These are phyloP conservation scores for Xerocomus spinulosus DNA, from an alignment of 768 basidiomycete species.

Conservation along the genomic window DNA sequence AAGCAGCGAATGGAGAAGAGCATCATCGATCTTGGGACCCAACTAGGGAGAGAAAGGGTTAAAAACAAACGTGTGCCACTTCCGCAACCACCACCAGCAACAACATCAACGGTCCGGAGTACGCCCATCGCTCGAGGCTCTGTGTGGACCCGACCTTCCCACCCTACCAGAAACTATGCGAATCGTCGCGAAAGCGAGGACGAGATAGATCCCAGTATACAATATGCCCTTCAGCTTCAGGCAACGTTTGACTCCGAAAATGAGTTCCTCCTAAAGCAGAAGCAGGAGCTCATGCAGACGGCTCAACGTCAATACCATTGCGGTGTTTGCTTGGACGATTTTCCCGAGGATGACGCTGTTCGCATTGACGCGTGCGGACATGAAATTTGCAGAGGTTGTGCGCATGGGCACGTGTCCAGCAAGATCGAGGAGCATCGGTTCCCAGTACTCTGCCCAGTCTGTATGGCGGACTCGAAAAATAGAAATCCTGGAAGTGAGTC, in stretches of 20 bases:
- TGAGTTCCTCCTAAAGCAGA: conserved; percentile 30
- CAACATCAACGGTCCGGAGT: not conserved
- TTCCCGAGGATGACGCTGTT: conserved; percentile 41
- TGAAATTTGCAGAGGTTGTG: conserved; percentile 50
- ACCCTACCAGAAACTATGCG: not conserved
- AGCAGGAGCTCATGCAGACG: conserved; percentile 22
- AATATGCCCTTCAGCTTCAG: conserved; percentile 33
- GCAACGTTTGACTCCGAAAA: conserved; percentile 41
- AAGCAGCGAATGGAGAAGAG: conserved; percentile 28
- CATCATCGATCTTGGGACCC: conserved; percentile 9
- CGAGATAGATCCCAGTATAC: conserved; percentile 10
- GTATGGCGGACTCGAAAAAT: conserved; percentile 35
- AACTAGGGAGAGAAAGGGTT: conserved; percentile 10
- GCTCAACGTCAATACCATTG: conserved; percentile 45
- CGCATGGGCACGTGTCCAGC: conserved; percentile 38
- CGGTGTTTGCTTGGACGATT: conserved; percentile 51
- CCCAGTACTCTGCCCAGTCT: conserved; percentile 59
- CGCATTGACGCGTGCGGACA: conserved; percentile 44
- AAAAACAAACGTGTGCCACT: not conserved
- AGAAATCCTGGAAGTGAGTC: conserved; percentile 30
- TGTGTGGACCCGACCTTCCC: not conserved
- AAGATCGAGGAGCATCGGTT: conserved; percentile 52
- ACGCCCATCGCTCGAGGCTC: not conserved
- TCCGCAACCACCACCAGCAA: conserved; percentile 1
- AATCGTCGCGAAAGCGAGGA: not conserved